Evolutionary conservation across 768 basidiomycete species (phyloP), one percentile per base, ranked within the genome.

Genomic region (Leucocoprinus leucothites): DNA sequence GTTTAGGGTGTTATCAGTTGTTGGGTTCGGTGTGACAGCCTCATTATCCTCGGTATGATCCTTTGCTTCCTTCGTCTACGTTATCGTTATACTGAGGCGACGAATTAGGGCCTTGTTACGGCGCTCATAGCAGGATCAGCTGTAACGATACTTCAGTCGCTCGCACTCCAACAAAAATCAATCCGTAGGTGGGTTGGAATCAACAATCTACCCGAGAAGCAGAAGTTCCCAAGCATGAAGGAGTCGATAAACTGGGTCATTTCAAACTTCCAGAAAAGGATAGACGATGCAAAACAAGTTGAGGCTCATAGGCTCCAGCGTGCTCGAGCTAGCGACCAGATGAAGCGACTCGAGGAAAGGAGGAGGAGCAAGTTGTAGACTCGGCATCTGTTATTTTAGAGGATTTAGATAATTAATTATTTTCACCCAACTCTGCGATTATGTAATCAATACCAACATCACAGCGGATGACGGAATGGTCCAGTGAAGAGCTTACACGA

Each of bases 1-100:
- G 35, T 75, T 93, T 65, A 82, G 84, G 2, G 60, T 86, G 19
- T 64, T 84, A n/a, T 78, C 83, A 9, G 51, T 87, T 43, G 59
- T 71, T 16, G 79, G 75, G 49, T 66, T 73, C 56, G 76, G 47
- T 64, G 83, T 67, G 74, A 75, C 80, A 72, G 60, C 63, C 14
- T 70, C 70, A 51, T 80, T 94, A 65, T 85, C 91, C 25, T 72
- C 82, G 1, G 93, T 91, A 68, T 63, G 87, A 73, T 16, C 24
- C n/a, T 31, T 26, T 34, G 7, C 16, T 4, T 42, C 34, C 38
- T 36, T 42, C 25, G 3, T 45, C 25, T 25, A 41, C 57, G 21
- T 44, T 5, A n/a, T 13, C 41, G 13, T 47, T 45, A 49, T 25
- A n/a, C 28, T 19, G 35, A 18, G 18, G 48, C 19, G 46, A 48